Conservation (phyloP, 2,329 filamentous ascomycete genomes). For the Fusarium coicis region DNA sequence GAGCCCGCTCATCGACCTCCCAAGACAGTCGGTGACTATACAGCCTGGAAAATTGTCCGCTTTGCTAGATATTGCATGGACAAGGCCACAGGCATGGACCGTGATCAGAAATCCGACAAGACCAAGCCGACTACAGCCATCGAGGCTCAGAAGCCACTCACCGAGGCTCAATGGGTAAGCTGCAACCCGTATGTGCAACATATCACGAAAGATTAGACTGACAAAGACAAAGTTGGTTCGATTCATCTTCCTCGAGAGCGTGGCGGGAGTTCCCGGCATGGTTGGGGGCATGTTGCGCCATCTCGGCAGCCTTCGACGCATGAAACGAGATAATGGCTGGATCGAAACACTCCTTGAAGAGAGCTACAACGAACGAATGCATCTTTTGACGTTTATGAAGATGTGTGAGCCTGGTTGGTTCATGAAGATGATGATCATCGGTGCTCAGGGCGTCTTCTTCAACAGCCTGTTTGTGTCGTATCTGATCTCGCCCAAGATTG, state of each 20-base stretch:
- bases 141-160: constrained; percentile 70
- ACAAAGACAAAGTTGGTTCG: constrained; percentile 68
- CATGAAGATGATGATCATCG: constrained; percentile 92
- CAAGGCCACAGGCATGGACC: constrained; percentile 76
- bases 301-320: constrained; percentile 81
- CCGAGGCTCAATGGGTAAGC: constrained; percentile 82
- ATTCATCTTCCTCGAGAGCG: constrained; percentile 93
- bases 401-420: constrained; percentile 80
- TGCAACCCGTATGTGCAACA: neutral
- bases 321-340: constrained; percentile 96
- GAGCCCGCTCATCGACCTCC: constrained; percentile 81
- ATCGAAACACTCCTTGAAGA: constrained; percentile 93
- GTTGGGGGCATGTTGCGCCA: constrained; percentile 95
- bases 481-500: constrained; percentile 85
- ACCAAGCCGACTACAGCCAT: constrained; percentile 66
- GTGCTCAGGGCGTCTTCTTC: constrained; percentile 95
- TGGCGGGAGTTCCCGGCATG: constrained; percentile 97
- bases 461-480: constrained; percentile 93
- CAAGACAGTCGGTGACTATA: constrained; percentile 77
- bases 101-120: constrained; percentile 75
- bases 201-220: constrained; percentile 6
- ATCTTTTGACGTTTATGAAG: constrained; percentile 91
- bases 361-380: constrained; percentile 94
- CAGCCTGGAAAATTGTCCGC: constrained; percentile 81
- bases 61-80: constrained; percentile 84